Conservation (phyloP, 1,284 basidiomycete genomes). For the Amylostereum areolatum region DNA sequence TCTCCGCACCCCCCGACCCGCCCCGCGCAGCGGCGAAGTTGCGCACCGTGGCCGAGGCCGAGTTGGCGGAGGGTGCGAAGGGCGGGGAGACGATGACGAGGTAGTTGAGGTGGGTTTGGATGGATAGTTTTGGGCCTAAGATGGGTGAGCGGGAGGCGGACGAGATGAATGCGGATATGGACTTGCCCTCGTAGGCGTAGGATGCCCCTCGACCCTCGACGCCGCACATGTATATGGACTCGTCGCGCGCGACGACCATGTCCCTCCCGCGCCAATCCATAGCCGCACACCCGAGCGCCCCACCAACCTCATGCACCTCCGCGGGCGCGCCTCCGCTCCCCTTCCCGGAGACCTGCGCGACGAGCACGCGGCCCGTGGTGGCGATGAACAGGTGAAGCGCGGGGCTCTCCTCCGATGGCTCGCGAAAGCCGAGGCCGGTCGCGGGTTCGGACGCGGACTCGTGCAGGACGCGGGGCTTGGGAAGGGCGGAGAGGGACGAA, state of each 20-base stretch:
- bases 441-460: slow-evolving; percentile 83
- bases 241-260: slow-evolving; percentile 86
- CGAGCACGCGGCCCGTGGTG: slow-evolving; percentile 78
- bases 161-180: neutral
- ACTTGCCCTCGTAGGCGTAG: slow-evolving; percentile 83
- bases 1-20: slow-evolving; percentile 48
- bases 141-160: neutral
- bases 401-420: slow-evolving; percentile 45
- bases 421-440: slow-evolving; percentile 86
- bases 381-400: slow-evolving; percentile 78
- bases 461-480: slow-evolving; percentile 76
- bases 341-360: slow-evolving; percentile 73
- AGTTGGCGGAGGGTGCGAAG: slow-evolving; percentile 59
- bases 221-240: slow-evolving; percentile 87
- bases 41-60: slow-evolving; percentile 70
- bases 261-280: slow-evolving; percentile 70
- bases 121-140: slow-evolving; percentile 60
- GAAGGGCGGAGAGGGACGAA: slow-evolving; percentile 62
- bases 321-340: slow-evolving; percentile 63
- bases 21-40: slow-evolving; percentile 56
- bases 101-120: slow-evolving; percentile 75
- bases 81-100: slow-evolving; percentile 88
- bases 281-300: slow-evolving; percentile 77
- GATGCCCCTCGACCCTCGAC: slow-evolving; percentile 81
- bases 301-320: slow-evolving; percentile 83